phyloP scores from a whole-genome alignment of 495 filamentous ascomycete genomes.

The Evansstolkia leycettana region DNA sequence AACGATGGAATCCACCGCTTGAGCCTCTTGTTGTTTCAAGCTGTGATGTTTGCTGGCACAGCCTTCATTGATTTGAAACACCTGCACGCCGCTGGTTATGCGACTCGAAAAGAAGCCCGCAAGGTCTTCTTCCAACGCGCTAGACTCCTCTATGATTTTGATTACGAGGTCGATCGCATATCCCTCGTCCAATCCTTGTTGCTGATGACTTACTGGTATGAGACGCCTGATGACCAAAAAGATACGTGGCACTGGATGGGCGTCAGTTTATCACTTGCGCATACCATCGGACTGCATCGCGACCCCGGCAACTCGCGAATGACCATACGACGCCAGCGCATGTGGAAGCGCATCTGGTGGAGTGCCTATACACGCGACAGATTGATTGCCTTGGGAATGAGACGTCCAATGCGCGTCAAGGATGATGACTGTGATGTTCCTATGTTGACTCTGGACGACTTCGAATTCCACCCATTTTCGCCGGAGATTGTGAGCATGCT shows the following conservation, averaged over 20 bases:
- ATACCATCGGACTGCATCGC: slow-evolving; percentile 74
- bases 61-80: slow-evolving; percentile 64
- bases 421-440: slow-evolving; percentile 82
- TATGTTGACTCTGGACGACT: slow-evolving; percentile 73
- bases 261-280: slow-evolving; percentile 67
- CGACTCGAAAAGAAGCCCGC: slow-evolving; percentile 57
- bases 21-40: slow-evolving; percentile 70
- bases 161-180: slow-evolving; percentile 73
- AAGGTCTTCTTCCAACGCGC: slow-evolving; percentile 71
- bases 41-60: slow-evolving; percentile 70
- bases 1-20: slow-evolving; percentile 55
- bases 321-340: slow-evolving; percentile 52
- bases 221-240: slow-evolving; percentile 80
- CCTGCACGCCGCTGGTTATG: slow-evolving; percentile 57
- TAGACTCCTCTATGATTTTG: slow-evolving; percentile 70
- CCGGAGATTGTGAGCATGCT: slow-evolving; percentile 53
- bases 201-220: slow-evolving; percentile 86
- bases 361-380: slow-evolving; percentile 86
- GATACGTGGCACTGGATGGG: slow-evolving; percentile 93
- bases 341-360: slow-evolving; percentile 95
- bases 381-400: slow-evolving; percentile 78
- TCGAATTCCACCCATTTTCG: slow-evolving; percentile 58
- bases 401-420: slow-evolving; percentile 79
- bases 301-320: slow-evolving; percentile 66
- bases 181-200: slow-evolving; percentile 72